A percentile compares a stretch with the other conserved stretches of the same genome.
Conservation (phyloP, 2,329 filamentous ascomycete species). For the Chrysosporium keratinophilum region DNA sequence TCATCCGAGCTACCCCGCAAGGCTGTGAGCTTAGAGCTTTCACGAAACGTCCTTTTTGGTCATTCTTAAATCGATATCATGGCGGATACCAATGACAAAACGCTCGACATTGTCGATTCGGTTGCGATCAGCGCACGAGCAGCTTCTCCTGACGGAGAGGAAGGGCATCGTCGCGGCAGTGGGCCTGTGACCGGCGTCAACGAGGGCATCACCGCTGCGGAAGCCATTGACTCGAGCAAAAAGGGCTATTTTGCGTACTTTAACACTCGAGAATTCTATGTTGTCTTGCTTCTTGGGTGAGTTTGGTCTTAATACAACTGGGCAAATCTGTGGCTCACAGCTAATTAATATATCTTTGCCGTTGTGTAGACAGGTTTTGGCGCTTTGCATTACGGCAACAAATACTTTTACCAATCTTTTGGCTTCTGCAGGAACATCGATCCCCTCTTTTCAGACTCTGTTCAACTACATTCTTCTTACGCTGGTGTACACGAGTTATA, state of each 20-base stretch:
- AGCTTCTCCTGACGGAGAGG: neutral
- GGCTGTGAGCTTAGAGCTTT: neutral
- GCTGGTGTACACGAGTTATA: constrained; percentile 68
- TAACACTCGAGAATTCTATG: constrained; percentile 75
- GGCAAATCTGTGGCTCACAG: neutral
- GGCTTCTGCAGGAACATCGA: constrained; percentile 56
- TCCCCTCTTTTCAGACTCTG: constrained; percentile 89
- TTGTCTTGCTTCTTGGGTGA: constrained; percentile 64
- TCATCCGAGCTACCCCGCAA: neutral
- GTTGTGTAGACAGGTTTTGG: constrained; percentile 56
- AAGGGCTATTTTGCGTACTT: constrained; percentile 58
- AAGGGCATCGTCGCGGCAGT: neutral
- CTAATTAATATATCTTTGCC: neutral
- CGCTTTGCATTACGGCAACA: constrained; percentile 81
- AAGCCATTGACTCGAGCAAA: constrained; percentile 35
- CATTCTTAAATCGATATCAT: neutral
- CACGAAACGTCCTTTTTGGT: neutral
- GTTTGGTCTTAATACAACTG: constrained; percentile 20
- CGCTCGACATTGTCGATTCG: constrained; percentile 1
- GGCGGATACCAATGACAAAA: neutral
- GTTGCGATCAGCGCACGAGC: neutral
- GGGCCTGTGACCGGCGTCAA: neutral
- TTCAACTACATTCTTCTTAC: constrained; percentile 88
- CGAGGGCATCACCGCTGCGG: constrained; percentile 17
- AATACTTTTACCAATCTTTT: constrained; percentile 84